phyloP scores from a whole-genome alignment of 345 rosid species.

The Adansonia digitata region DNA sequence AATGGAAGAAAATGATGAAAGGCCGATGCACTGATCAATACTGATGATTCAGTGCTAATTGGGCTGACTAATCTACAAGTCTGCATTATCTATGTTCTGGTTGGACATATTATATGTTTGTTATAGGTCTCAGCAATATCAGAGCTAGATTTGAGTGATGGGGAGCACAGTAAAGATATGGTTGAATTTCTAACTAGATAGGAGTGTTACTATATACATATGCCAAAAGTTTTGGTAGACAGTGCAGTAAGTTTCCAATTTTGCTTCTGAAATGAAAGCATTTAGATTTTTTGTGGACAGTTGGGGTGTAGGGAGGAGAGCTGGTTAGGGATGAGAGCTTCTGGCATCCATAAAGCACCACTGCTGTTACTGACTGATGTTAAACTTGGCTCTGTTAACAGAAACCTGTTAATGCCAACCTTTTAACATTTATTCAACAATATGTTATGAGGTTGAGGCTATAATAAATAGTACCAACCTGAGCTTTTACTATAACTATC shows the following conservation, averaged over 20 bases:
- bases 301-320: not conserved
- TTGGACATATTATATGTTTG: not conserved
- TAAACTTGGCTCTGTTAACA: not conserved
- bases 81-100: too few relatives aligned
- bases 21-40: not conserved
- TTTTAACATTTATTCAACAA: not conserved
- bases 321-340: not conserved
- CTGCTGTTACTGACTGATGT: not conserved
- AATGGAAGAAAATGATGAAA: conserved; percentile 4
- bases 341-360: not conserved
- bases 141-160: not conserved
- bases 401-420: not conserved
- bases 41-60: not conserved
- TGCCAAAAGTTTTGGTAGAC: not conserved
- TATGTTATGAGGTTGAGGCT: not conserved
- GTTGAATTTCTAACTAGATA: not conserved
- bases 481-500: not conserved
- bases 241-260: not conserved
- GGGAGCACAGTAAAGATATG: not conserved
- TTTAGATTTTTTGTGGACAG: not conserved
- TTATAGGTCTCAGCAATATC: not conserved
- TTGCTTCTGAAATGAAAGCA: not conserved
- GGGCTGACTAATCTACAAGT: not conserved
- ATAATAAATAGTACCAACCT: not conserved
- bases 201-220: not conserved